Evolutionary conservation across 2,329 filamentous ascomycete genomes (phyloP).

Genomic region (Aspergillus sp.): DNA sequence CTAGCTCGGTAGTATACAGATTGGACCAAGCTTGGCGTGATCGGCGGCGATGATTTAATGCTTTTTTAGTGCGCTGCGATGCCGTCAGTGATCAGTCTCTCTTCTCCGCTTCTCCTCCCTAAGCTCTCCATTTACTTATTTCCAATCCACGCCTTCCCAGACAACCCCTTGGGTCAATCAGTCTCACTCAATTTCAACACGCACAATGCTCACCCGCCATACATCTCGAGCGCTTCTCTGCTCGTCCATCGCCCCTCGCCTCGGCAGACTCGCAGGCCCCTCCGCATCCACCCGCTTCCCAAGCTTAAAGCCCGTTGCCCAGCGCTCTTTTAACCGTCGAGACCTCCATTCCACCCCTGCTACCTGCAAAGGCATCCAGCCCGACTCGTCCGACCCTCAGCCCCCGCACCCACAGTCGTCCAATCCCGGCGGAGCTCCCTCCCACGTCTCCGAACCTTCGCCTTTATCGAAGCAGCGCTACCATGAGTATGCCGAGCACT

Average conservation of each 20-base stretch:
- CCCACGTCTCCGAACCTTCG: conserved; percentile 54
- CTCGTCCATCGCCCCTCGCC: conserved; percentile 17
- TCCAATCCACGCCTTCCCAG: not conserved
- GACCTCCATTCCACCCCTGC: conserved; percentile 38
- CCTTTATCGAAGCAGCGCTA: conserved; percentile 71
- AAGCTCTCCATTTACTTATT: not conserved
- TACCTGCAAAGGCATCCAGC: conserved; percentile 55
- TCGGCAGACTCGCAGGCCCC: conserved; percentile 17
- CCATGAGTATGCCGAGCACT: conserved; percentile 73
- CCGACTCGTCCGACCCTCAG: conserved; percentile 57
- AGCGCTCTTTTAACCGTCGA: conserved; percentile 16
- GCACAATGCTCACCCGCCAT: conserved; percentile 38
- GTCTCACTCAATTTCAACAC: not conserved
- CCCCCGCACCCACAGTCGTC: conserved; percentile 39
- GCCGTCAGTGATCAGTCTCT: conserved; percentile 3
- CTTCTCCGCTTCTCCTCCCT: conserved; percentile 3
- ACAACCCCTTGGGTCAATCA: not conserved
- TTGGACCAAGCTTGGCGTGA: conserved; percentile 6
- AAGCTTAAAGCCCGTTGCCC: conserved; percentile 3
- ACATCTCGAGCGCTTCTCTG: conserved; percentile 43
- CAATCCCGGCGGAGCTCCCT: conserved; percentile 42
- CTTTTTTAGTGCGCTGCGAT: not conserved
- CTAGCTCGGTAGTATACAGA: not conserved
- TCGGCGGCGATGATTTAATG: conserved; percentile 8
- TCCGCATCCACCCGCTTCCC: conserved; percentile 17